Evolutionary conservation across 768 basidiomycete species (phyloP).

Genomic region (Termitomyces sp.): DNA sequence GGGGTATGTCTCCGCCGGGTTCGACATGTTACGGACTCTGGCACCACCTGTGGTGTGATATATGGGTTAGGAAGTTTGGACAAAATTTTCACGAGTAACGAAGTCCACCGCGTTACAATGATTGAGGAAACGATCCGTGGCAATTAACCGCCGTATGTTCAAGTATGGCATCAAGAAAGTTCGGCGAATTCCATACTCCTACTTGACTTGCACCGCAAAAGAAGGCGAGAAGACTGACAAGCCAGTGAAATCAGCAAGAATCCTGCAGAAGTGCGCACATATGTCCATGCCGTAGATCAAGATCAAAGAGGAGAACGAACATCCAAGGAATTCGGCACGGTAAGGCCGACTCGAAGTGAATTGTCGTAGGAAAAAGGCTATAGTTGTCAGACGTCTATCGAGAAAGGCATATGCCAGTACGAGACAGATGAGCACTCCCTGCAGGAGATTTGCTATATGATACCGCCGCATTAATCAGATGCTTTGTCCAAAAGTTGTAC

Average conservation of each 20-base stretch:
- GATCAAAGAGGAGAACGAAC: no score
- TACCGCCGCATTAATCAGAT: neutral
- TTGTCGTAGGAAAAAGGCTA: neutral
- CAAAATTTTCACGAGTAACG: no score
- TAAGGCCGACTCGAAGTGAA: neutral
- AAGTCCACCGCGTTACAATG: neutral
- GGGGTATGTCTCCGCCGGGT: neutral
- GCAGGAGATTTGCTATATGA: neutral
- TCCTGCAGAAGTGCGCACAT: no score
- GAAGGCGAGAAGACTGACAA: neutral
- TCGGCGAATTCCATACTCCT: neutral
- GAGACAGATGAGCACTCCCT: neutral
- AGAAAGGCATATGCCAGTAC: neutral
- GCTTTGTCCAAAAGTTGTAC: neutral
- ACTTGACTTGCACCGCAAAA: neutral
- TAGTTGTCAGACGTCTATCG: neutral
- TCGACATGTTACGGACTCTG: neutral
- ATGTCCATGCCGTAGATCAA: neutral
- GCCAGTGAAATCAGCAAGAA: no score
- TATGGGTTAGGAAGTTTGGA: neutral
- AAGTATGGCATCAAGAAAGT: neutral
- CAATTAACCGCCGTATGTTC: neutral
- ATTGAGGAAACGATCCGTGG: neutral
- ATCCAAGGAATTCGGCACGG: neutral
- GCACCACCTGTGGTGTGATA: neutral